Conservation (phyloP, 2,329 filamentous ascomycete species). For the Beauveria sp. region DNA sequence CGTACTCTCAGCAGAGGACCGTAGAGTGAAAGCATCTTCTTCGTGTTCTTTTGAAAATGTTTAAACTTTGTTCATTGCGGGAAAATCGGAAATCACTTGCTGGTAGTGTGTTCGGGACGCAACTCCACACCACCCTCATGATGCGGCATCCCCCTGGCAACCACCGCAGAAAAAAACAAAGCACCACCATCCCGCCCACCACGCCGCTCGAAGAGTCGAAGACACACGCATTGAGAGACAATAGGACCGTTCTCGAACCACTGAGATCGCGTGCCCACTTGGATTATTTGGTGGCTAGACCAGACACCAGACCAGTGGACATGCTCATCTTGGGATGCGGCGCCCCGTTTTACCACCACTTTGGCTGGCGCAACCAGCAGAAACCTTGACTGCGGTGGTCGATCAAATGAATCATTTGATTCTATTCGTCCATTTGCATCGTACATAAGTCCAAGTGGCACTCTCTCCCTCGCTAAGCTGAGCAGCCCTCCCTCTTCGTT, state of each 20-base stretch:
- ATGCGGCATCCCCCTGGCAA: background rate
- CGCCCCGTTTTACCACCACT: background rate
- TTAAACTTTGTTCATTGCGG: background rate
- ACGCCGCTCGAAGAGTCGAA: background rate
- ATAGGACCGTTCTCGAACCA: slow-evolving; percentile 9
- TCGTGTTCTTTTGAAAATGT: background rate
- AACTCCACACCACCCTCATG: background rate
- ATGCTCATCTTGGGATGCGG: background rate
- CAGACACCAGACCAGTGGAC: background rate
- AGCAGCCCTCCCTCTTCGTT: background rate
- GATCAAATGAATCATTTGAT: background rate
- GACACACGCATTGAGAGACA: background rate
- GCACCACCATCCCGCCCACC: background rate
- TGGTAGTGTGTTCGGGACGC: background rate
- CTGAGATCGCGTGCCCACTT: background rate
- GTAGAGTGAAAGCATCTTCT: background rate
- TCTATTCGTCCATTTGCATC: background rate
- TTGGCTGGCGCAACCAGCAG: background rate
- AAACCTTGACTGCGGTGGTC: background rate
- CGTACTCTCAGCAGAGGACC: too few species aligned
- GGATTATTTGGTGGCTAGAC: background rate
- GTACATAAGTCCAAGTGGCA: background rate
- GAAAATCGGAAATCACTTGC: background rate
- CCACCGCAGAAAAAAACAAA: slow-evolving; percentile 7
- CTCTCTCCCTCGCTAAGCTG: background rate